Base-by-base conservation (phyloP, 805 yeast species). In the Brettanomyces anomalus region DNA sequence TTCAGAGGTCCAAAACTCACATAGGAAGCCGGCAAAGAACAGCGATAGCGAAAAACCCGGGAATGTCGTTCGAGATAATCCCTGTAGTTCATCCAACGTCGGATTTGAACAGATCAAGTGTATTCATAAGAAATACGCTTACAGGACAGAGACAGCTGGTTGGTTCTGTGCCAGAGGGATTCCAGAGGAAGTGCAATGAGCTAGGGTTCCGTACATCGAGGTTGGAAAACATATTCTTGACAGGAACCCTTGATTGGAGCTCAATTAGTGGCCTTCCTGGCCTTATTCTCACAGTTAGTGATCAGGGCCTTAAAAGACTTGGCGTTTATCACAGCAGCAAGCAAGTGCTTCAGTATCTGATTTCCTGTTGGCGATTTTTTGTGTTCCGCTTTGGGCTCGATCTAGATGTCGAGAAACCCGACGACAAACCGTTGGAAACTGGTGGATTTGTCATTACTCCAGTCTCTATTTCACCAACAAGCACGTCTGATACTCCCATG, bases 201-300 rank as follows among this genome's bases (percentile, higher is more conserved):
- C 69, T 74, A 48, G 75, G 76, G 37, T 57, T 80, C 20, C 69
- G 72, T 37, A 61, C 84, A 13, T 70, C 80, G 2, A 80, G 75
- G 47, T 60, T 86, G 28, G 70, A 74, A 39, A 75, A 78, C 32
- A 65, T 90, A 4, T 89, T 85, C 53, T 55, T 93, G 4, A 79
- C 96, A 0, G 98, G 98, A 3, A 66, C 66, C n/a, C 47, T 85
- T 10, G 61, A 72, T 42, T 90, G 96, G 96, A 59, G 72, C 5
- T 71, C 81, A n/a, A 64, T 87, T 2, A 86, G 95, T n/a, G 98
- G 98, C 0, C 61, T 90, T 5, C 97, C 97, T 0, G 98, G 98
- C 0, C 64, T 86, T 53, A 75, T 90, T 39, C 64, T 90, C 40
- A 86, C 97, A 0, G 68, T 84, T 13, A 79, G 85, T 44, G 96